These are phyloP conservation scores for Colletotrichum tanaceti DNA, from an alignment of 2,329 filamentous ascomycete genomes.

Conservation along the genomic window DNA sequence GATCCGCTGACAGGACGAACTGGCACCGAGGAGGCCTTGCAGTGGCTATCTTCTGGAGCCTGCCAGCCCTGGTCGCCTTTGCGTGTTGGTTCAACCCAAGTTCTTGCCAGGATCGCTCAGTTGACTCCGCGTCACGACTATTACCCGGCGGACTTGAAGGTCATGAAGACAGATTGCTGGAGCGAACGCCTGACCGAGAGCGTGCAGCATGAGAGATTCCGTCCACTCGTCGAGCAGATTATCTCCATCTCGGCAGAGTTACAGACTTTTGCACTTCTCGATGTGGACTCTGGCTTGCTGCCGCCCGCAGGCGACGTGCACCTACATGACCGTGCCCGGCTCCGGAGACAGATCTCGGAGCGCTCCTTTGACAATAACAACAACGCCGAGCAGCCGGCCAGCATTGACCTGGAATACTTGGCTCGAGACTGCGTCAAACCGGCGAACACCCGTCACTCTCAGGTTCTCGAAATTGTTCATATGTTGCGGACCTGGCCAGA, in stretches of 20 bases:
- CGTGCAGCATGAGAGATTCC: slow-evolving; percentile 54
- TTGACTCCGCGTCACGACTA: slow-evolving; percentile 50
- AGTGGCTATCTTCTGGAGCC: slow-evolving; percentile 60
- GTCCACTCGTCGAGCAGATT: slow-evolving; percentile 47
- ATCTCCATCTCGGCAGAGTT: slow-evolving; percentile 48
- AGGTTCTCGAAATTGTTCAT: slow-evolving; percentile 41
- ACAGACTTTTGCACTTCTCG: slow-evolving; percentile 39
- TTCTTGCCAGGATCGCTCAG: slow-evolving; percentile 42
- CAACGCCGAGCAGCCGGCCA: background rate
- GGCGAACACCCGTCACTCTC: slow-evolving; percentile 33
- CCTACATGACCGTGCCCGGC: slow-evolving; percentile 42
- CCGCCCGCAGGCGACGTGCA: slow-evolving; percentile 41
- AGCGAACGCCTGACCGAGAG: slow-evolving; percentile 46
- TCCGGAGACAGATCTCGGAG: slow-evolving; percentile 31
- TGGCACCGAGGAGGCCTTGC: slow-evolving; percentile 69
- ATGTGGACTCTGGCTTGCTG: slow-evolving; percentile 26
- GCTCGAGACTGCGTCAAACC: slow-evolving; percentile 40
- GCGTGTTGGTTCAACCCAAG: accelerated
- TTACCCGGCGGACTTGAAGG: slow-evolving; percentile 51
- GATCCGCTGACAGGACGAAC: slow-evolving; percentile 69
- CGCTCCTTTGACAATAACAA: slow-evolving; percentile 44
- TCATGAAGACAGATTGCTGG: slow-evolving; percentile 53
- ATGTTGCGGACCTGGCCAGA: slow-evolving; percentile 41
- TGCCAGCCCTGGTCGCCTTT: slow-evolving; percentile 62
- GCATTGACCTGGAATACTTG: slow-evolving; percentile 33